Conservation (phyloP, 2,329 filamentous ascomycete species). For the Fusarium sp. region DNA sequence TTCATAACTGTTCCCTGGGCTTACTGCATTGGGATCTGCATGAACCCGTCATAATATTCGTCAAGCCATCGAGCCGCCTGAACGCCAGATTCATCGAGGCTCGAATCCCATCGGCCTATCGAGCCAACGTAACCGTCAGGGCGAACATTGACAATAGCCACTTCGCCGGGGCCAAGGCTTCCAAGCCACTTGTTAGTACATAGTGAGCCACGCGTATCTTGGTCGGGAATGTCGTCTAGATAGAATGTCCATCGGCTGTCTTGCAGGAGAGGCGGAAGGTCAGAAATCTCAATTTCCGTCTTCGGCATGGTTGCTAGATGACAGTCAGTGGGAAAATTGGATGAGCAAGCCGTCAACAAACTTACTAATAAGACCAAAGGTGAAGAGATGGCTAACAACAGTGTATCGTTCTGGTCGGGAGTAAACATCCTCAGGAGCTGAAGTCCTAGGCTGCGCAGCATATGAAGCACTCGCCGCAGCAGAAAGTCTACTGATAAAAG, state of each 20-base stretch:
- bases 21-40: slow-evolving; percentile 59
- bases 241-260: slow-evolving; percentile 79
- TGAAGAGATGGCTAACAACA: slow-evolving; percentile 74
- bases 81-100: slow-evolving; percentile 62
- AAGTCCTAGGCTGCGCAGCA: slow-evolving; percentile 65
- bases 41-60: slow-evolving; percentile 65
- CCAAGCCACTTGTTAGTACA: slow-evolving; percentile 79
- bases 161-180: slow-evolving; percentile 64
- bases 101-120: slow-evolving; percentile 66
- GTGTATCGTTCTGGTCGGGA: slow-evolving; percentile 76
- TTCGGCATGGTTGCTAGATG: slow-evolving; percentile 68
- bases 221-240: slow-evolving; percentile 71
- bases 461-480: slow-evolving; percentile 72
- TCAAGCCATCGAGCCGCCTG: slow-evolving; percentile 67
- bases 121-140: slow-evolving; percentile 81
- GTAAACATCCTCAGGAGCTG: slow-evolving; percentile 73
- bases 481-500: slow-evolving; percentile 70
- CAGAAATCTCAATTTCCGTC: slow-evolving; percentile 71
- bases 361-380: slow-evolving; percentile 75
- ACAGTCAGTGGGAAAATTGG: slow-evolving; percentile 23
- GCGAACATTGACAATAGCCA: slow-evolving; percentile 74
- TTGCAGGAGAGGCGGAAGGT: slow-evolving; percentile 71
- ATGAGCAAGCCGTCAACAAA: slow-evolving; percentile 19
- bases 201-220: slow-evolving; percentile 61
- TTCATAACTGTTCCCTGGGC: slow-evolving; percentile 16